A percentile compares a stretch with the other conserved stretches of the same genome.
phyloP scores from a whole-genome alignment of 495 filamentous ascomycete species.

The Massariosphaeria phaeospora region DNA sequence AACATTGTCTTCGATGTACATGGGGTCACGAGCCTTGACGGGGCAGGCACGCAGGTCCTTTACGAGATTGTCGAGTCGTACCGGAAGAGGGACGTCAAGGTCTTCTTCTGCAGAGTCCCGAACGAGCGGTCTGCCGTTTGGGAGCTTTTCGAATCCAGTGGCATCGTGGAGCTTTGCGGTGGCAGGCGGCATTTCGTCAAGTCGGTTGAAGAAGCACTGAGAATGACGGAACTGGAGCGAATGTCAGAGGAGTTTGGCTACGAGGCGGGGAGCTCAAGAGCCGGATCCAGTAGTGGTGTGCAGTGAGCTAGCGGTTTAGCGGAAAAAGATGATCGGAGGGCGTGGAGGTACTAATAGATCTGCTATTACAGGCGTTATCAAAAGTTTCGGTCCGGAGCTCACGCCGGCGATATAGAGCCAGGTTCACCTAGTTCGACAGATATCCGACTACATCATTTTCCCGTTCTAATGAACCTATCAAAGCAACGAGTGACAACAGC shows the following conservation, averaged over 20 bases:
- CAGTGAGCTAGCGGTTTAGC: no score
- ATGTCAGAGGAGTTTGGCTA: conserved; percentile 23
- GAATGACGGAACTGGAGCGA: conserved; percentile 64
- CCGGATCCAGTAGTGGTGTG: not conserved
- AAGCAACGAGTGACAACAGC: no score
- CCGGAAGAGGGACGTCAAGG: conserved; percentile 61
- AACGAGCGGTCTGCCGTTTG: conserved; percentile 59
- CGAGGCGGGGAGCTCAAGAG: conserved; percentile 10
- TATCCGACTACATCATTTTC: no score
- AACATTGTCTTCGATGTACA: conserved; percentile 97
- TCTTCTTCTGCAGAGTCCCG: conserved; percentile 84
- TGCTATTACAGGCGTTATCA: no score
- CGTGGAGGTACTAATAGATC: no score
- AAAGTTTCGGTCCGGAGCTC: no score
- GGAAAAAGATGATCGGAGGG: no score
- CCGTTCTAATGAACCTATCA: no score
- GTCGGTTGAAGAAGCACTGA: conserved; percentile 77
- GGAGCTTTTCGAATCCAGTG: conserved; percentile 66
- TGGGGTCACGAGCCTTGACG: conserved; percentile 87
- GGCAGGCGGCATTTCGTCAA: conserved; percentile 72
- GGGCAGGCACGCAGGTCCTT: conserved; percentile 85
- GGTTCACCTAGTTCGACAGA: no score
- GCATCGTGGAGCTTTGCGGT: conserved; percentile 76
- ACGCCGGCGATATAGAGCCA: no score
- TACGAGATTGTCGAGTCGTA: conserved; percentile 82